Evolutionary conservation across 2,329 filamentous ascomycete genomes (phyloP).

Genomic region (Cladosporium halotolerans): DNA sequence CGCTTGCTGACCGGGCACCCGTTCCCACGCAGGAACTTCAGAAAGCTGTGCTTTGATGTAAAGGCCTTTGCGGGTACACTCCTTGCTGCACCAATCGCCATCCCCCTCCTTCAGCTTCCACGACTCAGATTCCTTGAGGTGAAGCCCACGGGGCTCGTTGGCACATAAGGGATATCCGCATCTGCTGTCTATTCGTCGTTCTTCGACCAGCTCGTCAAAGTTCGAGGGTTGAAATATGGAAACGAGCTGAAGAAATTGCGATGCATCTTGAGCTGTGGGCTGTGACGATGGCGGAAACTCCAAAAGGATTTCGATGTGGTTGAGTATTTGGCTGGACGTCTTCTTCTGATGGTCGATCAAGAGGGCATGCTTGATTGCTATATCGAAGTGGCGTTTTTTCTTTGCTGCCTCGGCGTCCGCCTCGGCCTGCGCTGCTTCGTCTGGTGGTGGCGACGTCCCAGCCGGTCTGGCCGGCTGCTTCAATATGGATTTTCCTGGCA

Average conservation of each 20-base stretch:
- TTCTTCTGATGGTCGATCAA: slow-evolving; percentile 78
- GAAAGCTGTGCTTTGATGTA: slow-evolving; percentile 85
- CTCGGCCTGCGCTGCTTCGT: slow-evolving; percentile 18
- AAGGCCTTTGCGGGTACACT: slow-evolving; percentile 71
- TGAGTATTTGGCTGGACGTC: slow-evolving; percentile 66
- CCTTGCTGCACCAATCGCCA: slow-evolving; percentile 80
- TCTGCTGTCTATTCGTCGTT: slow-evolving; percentile 74
- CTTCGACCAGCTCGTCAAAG: slow-evolving; percentile 80
- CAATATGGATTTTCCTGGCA: slow-evolving; percentile 40
- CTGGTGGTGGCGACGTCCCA: slow-evolving; percentile 17
- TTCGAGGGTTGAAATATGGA: slow-evolving; percentile 76
- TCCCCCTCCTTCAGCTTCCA: slow-evolving; percentile 66
- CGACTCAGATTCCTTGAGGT: slow-evolving; percentile 42
- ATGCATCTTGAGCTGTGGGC: slow-evolving; percentile 52
- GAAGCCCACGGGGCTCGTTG: slow-evolving; percentile 50
- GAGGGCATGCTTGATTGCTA: slow-evolving; percentile 75
- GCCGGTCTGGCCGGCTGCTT: slow-evolving; percentile 33
- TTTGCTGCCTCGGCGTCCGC: slow-evolving; percentile 12
- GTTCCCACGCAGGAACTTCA: slow-evolving; percentile 79
- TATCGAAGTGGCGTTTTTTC: slow-evolving; percentile 46
- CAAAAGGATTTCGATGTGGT: slow-evolving; percentile 65
- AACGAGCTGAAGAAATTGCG: slow-evolving; percentile 60
- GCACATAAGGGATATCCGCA: slow-evolving; percentile 84
- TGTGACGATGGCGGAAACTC: slow-evolving; percentile 51
- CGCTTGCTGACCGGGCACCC: slow-evolving; percentile 46